Evolutionary conservation across 495 filamentous ascomycete genomes (phyloP).

Genomic region (Penicillium nucicola): DNA sequence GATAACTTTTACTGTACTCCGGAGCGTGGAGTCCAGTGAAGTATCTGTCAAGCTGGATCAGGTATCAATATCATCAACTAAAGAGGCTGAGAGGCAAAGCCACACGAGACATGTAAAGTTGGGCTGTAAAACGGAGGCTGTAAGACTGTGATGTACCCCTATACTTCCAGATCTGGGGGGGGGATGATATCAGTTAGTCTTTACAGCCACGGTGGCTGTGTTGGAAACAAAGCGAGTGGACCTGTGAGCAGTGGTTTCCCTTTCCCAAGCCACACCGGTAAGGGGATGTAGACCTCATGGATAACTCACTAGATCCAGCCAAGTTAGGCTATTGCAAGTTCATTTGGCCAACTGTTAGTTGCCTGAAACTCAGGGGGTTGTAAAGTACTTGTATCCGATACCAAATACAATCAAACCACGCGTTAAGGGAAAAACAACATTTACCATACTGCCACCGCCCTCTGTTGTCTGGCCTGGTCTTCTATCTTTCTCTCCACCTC

Average conservation of each 20-base stretch:
- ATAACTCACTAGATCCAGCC: no score
- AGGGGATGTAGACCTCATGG: no score
- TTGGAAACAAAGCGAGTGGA: conserved; percentile 9
- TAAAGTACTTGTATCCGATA: neutral
- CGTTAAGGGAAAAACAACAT: conserved; percentile 10
- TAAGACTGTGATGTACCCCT: no score
- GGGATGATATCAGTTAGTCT: conserved; percentile 20
- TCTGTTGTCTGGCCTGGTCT: conserved; percentile 24
- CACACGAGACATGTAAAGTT: no score
- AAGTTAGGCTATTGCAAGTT: no score
- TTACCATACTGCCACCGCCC: conserved; percentile 27
- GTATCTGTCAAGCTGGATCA: no score
- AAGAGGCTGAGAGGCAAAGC: no score
- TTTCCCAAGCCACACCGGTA: no score
- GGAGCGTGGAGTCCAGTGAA: no score
- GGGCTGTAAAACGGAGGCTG: no score
- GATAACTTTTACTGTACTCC: no score
- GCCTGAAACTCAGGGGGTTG: conserved; percentile 11
- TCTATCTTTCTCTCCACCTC: conserved; percentile 26
- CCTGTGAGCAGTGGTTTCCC: conserved; percentile 5
- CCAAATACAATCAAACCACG: neutral
- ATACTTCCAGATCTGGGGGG: neutral
- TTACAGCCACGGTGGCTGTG: conserved; percentile 28
- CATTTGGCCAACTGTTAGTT: neutral
- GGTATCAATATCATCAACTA: no score